Base-by-base conservation (phyloP, 306 rosid species). In the Vigna unguiculata region DNA sequence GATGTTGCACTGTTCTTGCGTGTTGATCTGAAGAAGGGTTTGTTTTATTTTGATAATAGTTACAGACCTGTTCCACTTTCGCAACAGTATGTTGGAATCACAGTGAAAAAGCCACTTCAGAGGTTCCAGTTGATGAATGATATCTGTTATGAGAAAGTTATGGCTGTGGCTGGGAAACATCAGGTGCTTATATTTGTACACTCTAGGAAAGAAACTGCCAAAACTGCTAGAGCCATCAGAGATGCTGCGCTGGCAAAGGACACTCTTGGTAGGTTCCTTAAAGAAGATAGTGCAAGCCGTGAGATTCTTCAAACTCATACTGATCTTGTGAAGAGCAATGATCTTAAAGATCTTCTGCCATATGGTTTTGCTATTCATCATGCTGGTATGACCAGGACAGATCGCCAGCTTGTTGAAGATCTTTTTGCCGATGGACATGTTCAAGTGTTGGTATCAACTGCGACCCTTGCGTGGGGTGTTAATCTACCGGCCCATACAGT, bases 401-500 rank as follows among this genome's bases (percentile, higher is more conserved):
- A 95, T 61, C 92, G 98, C 10, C 93, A 95, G 80, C 91, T 95
- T 74, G 98, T 95, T 79, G 98, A 95, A 87, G 97, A 89, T 75
- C 97, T 95, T 71, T 92, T 95, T 87, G 92, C 97, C 15, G 96
- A 88, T 74, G 97, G 98, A 30, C 98, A 95, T 79, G 93, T 88
- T 34, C 98, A 94, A 86, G 98, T 94, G 76, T 76, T 94, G 86
- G 97, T 94, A 57, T 94, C 98, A 48, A 94, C 98, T 57, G 98
- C 97, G 4, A 94, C 98, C 75, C 96, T 94, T 83, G 97, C 98
- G 52, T 94, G 97, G 98, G 98, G 97, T 83, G 97, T 92, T 86
- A 94, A 94, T 79, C 86, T 94, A 34, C 97, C 98, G 21, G 98
- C 98, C 54, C 97, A 92, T 67, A 84, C 92, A 21, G 98, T 94